phyloP scores from a whole-genome alignment of 345 rosid species.

The Carallia pectinifolia region DNA sequence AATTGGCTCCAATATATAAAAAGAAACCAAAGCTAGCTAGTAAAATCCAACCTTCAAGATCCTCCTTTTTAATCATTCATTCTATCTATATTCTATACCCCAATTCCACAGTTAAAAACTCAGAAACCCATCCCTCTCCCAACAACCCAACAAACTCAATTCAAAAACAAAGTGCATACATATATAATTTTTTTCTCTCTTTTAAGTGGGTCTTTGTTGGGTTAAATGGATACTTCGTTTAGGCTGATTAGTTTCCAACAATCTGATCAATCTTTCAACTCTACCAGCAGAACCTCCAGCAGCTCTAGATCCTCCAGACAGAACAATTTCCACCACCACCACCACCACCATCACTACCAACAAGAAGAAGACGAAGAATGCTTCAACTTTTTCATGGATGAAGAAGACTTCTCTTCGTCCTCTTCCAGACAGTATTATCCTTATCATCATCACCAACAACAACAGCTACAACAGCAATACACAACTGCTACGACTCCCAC shows the following conservation, averaged over 20 bases:
- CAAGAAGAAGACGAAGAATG: conserved; percentile 81
- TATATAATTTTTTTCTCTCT: not conserved
- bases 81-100: conserved; percentile 1
- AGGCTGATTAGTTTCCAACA: conserved; percentile 74
- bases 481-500: conserved; percentile 40
- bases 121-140: conserved; percentile 8
- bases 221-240: conserved; percentile 92
- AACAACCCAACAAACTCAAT: not conserved
- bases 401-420: conserved; percentile 97
- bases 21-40: conserved; percentile 13
- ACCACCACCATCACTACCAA: conserved; percentile 41
- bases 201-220: conserved; percentile 52
- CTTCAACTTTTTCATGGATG: conserved; percentile 99
- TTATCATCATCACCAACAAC: conserved; percentile 35
- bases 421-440: conserved; percentile 62
- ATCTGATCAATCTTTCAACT: conserved; percentile 79
- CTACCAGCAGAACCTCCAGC: conserved; percentile 71
- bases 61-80: conserved; percentile 27
- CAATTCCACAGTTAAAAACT: conserved; percentile 35
- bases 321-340: conserved; percentile 36
- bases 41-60: conserved; percentile 40
- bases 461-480: conserved; percentile 28
- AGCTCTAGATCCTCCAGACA: conserved; percentile 77
- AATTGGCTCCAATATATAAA: not conserved
- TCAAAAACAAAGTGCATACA: not conserved